A percentile compares a stretch with the other conserved stretches of the same genome.
phyloP scores from a whole-genome alignment of 495 filamentous ascomycete species.

The Penicillium cinerascens region DNA sequence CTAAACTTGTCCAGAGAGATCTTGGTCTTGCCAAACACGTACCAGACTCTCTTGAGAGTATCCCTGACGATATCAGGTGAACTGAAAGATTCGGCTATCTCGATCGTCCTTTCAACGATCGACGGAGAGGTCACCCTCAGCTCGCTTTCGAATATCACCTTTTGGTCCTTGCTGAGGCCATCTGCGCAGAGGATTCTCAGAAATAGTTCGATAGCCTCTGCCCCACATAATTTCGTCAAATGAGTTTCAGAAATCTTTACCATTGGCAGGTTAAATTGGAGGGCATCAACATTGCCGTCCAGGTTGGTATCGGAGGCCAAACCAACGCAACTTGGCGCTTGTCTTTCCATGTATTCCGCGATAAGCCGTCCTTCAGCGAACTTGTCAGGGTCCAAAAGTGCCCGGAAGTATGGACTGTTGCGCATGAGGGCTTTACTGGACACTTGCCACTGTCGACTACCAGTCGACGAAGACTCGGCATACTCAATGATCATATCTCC shows the following conservation, averaged over 20 bases:
- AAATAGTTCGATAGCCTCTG: constrained; percentile 38
- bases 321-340: background rate
- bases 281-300: background rate
- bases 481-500: constrained; percentile 42
- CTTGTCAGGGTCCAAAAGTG: constrained; percentile 45
- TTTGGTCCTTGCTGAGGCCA: constrained; percentile 5
- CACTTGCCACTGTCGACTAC: constrained; percentile 34
- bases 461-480: constrained; percentile 8
- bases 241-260: constrained; percentile 24
- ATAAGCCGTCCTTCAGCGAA: constrained; percentile 44
- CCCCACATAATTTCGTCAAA: constrained; percentile 23
- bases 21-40: constrained; percentile 31
- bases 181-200: constrained; percentile 32
- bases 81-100: constrained; percentile 38
- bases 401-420: constrained; percentile 45
- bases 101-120: constrained; percentile 31
- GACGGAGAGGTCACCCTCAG: constrained; percentile 28
- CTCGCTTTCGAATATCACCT: constrained; percentile 19
- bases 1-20: constrained; percentile 20
- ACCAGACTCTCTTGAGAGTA: constrained; percentile 17
- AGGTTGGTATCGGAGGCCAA: background rate
- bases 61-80: constrained; percentile 24
- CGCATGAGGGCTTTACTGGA: constrained; percentile 27
- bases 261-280: constrained; percentile 18
- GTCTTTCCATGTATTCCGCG: constrained; percentile 21